Evolutionary conservation across 805 yeast genomes (phyloP).

Genomic region (Lipomyces sp.): DNA sequence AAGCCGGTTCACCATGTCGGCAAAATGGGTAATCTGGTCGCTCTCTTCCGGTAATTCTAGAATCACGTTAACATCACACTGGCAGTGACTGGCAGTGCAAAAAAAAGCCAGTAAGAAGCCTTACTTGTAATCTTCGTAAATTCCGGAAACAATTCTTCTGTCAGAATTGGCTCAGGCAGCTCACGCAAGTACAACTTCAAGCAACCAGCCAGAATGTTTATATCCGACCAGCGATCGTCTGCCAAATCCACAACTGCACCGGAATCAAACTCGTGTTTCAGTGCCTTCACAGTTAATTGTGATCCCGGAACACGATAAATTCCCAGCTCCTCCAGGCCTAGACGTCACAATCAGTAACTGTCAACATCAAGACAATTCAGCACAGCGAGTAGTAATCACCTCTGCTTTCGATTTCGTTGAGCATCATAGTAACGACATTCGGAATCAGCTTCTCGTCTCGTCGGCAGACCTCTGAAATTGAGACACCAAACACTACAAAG

Average conservation of each 20-base stretch:
- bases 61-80: neutral
- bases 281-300: constrained; percentile 52
- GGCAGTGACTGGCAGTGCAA: neutral
- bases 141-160: constrained; percentile 56
- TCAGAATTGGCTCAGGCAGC: constrained; percentile 83
- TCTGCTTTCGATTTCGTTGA: constrained; percentile 75
- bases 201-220: constrained; percentile 80
- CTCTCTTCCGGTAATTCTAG: constrained; percentile 11
- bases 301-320: constrained; percentile 74
- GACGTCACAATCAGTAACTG: neutral
- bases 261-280: constrained; percentile 55
- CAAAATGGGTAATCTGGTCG: constrained; percentile 11
- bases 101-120: neutral
- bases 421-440: constrained; percentile 57
- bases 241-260: constrained; percentile 46
- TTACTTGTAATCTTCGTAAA: constrained; percentile 74
- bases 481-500: constrained; percentile 72
- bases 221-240: constrained; percentile 67
- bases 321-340: constrained; percentile 85
- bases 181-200: constrained; percentile 79
- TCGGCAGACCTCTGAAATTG: constrained; percentile 69
- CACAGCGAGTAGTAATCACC: constrained; percentile 2
- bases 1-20: constrained; percentile 42
- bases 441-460: constrained; percentile 68
- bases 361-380: neutral